Conservation (phyloP, 2,329 filamentous ascomycete species). For the Geosmithia putterillii region DNA sequence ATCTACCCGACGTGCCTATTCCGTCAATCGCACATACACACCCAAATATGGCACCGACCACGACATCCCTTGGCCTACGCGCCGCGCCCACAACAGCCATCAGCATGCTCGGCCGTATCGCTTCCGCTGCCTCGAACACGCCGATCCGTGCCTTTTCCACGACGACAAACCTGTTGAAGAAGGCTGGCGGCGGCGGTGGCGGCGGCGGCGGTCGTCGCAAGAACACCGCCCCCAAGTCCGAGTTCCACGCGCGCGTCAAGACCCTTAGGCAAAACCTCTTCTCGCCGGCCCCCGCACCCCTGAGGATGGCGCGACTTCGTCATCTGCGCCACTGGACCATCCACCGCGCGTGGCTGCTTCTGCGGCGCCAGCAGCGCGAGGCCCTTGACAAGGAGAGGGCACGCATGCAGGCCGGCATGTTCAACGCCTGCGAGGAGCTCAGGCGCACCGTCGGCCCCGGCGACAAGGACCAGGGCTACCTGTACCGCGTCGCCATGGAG, state of each 20-base stretch:
- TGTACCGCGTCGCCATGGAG: slow-evolving; percentile 82
- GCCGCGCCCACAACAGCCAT: not conserved
- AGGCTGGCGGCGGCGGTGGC: slow-evolving; percentile 7
- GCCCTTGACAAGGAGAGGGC: slow-evolving; percentile 59
- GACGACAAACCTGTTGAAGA: not conserved
- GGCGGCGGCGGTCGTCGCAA: slow-evolving; percentile 6
- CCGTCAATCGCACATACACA: not conserved
- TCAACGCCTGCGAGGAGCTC: slow-evolving; percentile 74
- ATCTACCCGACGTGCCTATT: not conserved
- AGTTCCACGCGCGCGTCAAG: slow-evolving; percentile 27
- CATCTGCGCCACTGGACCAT: slow-evolving; percentile 97
- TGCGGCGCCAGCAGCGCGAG: slow-evolving; percentile 55
- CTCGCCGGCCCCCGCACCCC: slow-evolving; percentile 46
- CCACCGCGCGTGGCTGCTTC: slow-evolving; percentile 86
- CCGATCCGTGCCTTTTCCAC: slow-evolving; percentile 1
- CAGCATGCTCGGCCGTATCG: not conserved
- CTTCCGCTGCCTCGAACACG: not conserved
- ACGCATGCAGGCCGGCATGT: slow-evolving; percentile 73
- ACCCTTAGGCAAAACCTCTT: slow-evolving; percentile 35
- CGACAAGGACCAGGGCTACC: slow-evolving; percentile 48
- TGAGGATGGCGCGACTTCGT: slow-evolving; percentile 80
- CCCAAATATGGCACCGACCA: not conserved
- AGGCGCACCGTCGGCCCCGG: slow-evolving; percentile 46
- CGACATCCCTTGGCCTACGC: not conserved
- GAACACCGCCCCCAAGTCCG: slow-evolving; percentile 10